Evolutionary conservation across 768 basidiomycete genomes (phyloP).

Genomic region (Strobilomyces confusus): DNA sequence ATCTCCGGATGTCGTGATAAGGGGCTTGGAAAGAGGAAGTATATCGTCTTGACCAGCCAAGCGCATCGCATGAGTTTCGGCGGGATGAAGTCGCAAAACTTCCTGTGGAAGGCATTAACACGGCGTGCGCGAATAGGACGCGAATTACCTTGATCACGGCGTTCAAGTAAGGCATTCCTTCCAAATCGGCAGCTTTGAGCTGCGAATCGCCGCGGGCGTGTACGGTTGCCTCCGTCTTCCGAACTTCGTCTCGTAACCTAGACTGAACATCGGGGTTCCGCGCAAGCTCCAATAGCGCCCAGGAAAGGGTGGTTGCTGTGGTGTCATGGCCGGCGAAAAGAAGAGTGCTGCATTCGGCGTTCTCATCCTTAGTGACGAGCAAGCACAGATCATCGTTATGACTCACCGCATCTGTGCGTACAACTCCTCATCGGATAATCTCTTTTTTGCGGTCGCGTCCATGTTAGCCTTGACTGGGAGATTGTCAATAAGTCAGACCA

Average conservation of each 20-base stretch:
- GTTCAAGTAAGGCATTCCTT: conserved; percentile 16
- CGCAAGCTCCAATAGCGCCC: neutral
- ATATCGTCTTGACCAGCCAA: conserved; percentile 48
- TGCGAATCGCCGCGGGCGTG: neutral
- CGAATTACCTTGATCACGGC: conserved; percentile 30
- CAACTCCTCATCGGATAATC: neutral
- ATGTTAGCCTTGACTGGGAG: neutral
- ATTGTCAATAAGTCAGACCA: neutral
- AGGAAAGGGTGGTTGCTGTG: neutral
- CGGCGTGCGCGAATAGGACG: conserved; percentile 6
- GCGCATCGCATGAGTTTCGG: conserved; percentile 47
- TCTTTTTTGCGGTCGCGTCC: neutral
- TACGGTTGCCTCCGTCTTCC: neutral
- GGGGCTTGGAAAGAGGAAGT: conserved; percentile 53
- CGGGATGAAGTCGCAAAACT: conserved; percentile 43
- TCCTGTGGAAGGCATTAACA: conserved; percentile 33
- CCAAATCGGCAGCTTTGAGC: neutral
- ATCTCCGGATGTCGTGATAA: conserved; percentile 42
- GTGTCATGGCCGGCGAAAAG: neutral
- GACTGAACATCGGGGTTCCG: neutral
- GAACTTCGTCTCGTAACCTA: neutral
- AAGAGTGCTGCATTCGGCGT: neutral
- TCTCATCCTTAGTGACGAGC: neutral
- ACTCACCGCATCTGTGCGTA: neutral
- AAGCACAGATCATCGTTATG: neutral